Evolutionary conservation across 2,329 filamentous ascomycete species (phyloP), one percentile per base, ranked within the genome.

Genomic region (Pseudopithomyces maydicus): DNA sequence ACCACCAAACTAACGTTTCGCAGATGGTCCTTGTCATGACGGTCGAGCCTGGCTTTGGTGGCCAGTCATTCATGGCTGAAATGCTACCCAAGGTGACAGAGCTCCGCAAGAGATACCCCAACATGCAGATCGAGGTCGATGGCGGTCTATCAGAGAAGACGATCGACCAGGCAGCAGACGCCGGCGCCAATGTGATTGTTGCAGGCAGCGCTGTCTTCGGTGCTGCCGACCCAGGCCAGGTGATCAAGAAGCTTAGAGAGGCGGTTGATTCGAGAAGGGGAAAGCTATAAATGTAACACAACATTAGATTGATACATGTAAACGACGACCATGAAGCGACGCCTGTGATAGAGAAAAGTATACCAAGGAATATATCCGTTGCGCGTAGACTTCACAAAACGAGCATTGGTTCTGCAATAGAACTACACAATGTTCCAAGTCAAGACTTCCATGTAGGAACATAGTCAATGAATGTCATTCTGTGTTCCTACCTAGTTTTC

Each of bases 21-120:
- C 61, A 97, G 94, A 99, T 99, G 95, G 92, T 97, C 36, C 87
- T 99, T 17, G 86, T 99, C 58, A 99, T 99, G 95, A 99, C 95
- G 1, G 95, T 99, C 42, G 87, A 99, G 79, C 95, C 95, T 43
- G 95, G 95, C 44, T 99, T 99, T 73, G 95, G 95, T 61, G 95
- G 95, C 6, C 95, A 99, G 75, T 97, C 97, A 74, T 99, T 99
- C 83, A 98, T 98, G 92, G 88, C 92, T 12, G 91, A 91, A 6
- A 92, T 97, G 80, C 86, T 99, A 65, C 92, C 94, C 73, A 99
- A 99, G 81, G 95, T 99, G 22, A 80, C 89, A 64, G 92, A 89
- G 38, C 82, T 99, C 66, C 87, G 95, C 58, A 81, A 88, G 73
- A 87, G 86, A 70, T 99, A 98, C 75, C 94, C 95, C 2, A 85